Base-by-base conservation (phyloP, 169 alveolate genomes). In the Eimeria maxima region DNA sequence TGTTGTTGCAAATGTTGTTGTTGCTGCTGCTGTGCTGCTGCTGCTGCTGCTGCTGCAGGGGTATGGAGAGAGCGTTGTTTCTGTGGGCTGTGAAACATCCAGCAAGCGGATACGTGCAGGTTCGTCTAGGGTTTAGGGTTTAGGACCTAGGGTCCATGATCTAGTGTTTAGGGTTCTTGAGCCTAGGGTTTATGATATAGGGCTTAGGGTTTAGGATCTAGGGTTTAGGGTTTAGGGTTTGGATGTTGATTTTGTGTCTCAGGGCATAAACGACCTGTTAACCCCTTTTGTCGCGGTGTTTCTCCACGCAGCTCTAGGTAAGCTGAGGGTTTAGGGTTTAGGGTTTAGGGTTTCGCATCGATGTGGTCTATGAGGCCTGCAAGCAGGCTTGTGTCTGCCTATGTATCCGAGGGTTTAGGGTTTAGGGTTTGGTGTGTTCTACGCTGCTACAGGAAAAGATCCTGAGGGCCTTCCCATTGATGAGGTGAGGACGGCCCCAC, bases 51-150 rank as follows among this genome's bases (percentile, higher is more conserved):
- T 74, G 86, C 86, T 33, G 71, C 88, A 90, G 95, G 71, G 76
- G 89, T 60, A 98, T 98, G 98, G 99, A 98, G 95, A 97, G 99
- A 74, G 98, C 98, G 20, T 97, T 98, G 90, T 99, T 97, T 93
- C 97, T 98, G 29, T 99, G 99, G 98, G 98, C 99, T 22, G 98
- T 98, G 60, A 95, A 99, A 90, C 98, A 99, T 97, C 99, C 99
- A 20, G 99, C 99, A 5, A 97, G 98, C 93, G 99, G 99, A 71
- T 99, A 99, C 96, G 99, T 99, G 8, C 99, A 94, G 95, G 96
- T 94, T 18, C 45, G 63, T 22, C 14, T 42, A 27, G 47, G 71
- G 71, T 18, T 44, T 47, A 84, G 53, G 45, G 45, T 84, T 57
- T 20, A 27, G 55, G 45, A 24, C 22, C 14, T 29, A 44, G 65